phyloP scores from a whole-genome alignment of 2,329 filamentous ascomycete species.

The Mycosphaerella sp. region DNA sequence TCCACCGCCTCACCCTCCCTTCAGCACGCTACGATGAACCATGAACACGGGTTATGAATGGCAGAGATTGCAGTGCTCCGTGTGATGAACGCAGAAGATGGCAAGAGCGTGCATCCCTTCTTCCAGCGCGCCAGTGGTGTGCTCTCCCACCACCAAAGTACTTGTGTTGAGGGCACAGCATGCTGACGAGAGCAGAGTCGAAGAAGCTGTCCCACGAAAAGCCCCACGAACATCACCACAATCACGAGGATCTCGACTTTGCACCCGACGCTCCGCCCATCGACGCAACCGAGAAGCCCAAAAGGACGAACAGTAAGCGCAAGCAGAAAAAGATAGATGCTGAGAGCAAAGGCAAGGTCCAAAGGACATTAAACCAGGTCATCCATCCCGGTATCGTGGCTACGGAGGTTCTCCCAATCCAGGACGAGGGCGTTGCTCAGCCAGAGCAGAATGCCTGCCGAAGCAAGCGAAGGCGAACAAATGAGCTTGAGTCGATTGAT shows the following conservation, averaged over 20 bases:
- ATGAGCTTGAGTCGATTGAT: constrained; percentile 20
- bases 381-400: constrained; percentile 20
- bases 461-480: constrained; percentile 37
- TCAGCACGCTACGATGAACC: background rate
- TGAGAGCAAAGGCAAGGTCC: constrained; percentile 22
- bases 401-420: background rate
- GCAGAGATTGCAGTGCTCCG: constrained; percentile 19
- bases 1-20: background rate
- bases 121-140: constrained; percentile 22
- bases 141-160: background rate
- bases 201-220: background rate
- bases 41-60: constrained; percentile 16
- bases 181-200: constrained; percentile 7
- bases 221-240: background rate
- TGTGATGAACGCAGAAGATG: constrained; percentile 25
- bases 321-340: constrained; percentile 15
- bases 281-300: constrained; percentile 11
- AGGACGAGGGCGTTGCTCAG: constrained; percentile 2
- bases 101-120: constrained; percentile 29
- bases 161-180: background rate
- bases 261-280: background rate
- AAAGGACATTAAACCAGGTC: constrained; percentile 28
- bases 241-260: background rate
- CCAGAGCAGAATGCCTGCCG: constrained; percentile 29
- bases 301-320: constrained; percentile 13